Conservation (phyloP, 805 yeast species). For the Kuraishia hungarica region DNA sequence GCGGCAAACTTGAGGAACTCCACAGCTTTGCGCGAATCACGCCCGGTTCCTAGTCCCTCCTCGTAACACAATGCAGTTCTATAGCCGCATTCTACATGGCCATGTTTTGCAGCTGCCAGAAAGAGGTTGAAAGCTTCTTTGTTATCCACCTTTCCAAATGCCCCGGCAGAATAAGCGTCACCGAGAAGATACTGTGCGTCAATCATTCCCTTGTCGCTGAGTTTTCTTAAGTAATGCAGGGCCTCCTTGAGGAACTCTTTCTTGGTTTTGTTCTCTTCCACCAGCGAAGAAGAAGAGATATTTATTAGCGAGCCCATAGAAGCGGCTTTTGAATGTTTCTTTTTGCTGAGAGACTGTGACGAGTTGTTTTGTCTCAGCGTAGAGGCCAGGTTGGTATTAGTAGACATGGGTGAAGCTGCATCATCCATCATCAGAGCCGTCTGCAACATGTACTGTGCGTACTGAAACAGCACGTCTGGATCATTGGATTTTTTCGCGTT, state of each 20-base stretch:
- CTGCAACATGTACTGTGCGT: conserved; percentile 84
- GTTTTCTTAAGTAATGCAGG: conserved; percentile 51
- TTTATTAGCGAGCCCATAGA: neutral
- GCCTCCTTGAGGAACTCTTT: conserved; percentile 72
- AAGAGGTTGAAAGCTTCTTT: conserved; percentile 71
- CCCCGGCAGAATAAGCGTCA: conserved; percentile 84
- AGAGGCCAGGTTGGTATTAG: neutral
- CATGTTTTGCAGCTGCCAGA: conserved; percentile 87
- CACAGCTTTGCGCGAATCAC: conserved; percentile 80
- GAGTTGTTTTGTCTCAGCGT: neutral
- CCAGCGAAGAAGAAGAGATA: conserved; percentile 11
- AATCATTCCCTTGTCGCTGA: conserved; percentile 71
- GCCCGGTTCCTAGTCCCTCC: conserved; percentile 87
- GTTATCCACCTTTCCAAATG: conserved; percentile 71
- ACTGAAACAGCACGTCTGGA: conserved; percentile 80
- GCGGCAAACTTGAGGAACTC: conserved; percentile 85
- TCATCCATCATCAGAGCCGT: conserved; percentile 62
- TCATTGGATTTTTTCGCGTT: conserved; percentile 82
- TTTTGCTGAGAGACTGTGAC: neutral
- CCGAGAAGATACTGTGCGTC: conserved; percentile 91
- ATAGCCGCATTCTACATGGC: conserved; percentile 86
- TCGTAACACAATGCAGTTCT: conserved; percentile 88
- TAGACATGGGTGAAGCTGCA: conserved; percentile 4
- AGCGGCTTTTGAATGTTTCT: neutral
- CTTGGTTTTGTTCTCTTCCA: conserved; percentile 15